Base-by-base conservation (phyloP, 176 grass and related monocot genomes). In the Olyra latifolia region DNA sequence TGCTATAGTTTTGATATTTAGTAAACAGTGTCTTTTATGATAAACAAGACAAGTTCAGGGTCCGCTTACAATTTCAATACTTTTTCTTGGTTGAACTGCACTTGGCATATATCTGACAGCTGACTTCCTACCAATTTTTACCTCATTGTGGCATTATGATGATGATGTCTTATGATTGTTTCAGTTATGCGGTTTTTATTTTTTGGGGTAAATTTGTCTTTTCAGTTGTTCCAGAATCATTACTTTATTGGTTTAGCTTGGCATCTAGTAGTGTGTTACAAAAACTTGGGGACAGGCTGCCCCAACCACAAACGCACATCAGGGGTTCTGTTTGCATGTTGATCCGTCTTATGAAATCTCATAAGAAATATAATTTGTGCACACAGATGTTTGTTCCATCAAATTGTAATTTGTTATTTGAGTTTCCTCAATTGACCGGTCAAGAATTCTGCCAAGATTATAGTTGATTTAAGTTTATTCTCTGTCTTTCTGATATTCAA, bases 271-370 rank as follows among this genome's bases (percentile, higher is more conserved):
- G 5, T 29, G 24, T 62, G 25, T 6, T 16, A 7, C 2, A 7
- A 30, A 74, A 10, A 27, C 56, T 27, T 59, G 13, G 56, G 24
- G 56, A 27, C 49, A 52, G 20, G 52, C n/a, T 2, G 49, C 56
- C 56, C 56, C 5, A 58, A 58, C 52, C 71, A 16, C 30, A 56
- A 39, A 42, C 42, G 44, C 23, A 76, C 24, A 23, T 7, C 8
- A 42, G 39, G 72, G 35, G 8, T 83, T 67, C 14, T 62, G 28
- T 46, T 77, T 70, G 64, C 62, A 84, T 69, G 55, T 32, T 19
- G 58, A 69, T 38, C 1, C 13, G 52, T 23, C 54, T 14, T 44
- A 39, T 17, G 8, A 58, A 58, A 25, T 62, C 0, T 48, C n/a
- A 7, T 25, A 2, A 41, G 22, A 44, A 81, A 15, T 49, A 23